These are phyloP conservation scores for Arxiozyma telluris DNA, from an alignment of 1,139 yeast genomes.

Conservation along the genomic window DNA sequence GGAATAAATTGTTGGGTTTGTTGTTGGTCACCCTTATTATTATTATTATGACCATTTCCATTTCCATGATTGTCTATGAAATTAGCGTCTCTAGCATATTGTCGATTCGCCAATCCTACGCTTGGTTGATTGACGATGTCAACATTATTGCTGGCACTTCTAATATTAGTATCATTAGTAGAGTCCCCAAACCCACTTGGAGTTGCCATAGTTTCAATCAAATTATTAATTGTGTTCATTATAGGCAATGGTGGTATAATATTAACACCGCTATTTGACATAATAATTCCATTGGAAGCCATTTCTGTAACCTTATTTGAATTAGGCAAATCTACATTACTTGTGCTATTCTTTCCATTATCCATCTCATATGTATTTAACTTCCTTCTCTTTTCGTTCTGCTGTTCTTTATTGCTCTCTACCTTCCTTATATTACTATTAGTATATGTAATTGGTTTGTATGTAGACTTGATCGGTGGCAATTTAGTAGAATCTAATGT, in stretches of 20 bases:
- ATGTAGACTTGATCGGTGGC: constrained; percentile 26
- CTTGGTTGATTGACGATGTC: constrained; percentile 8
- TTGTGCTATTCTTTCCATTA: not conserved
- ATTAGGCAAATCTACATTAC: not conserved
- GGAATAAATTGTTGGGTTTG: not conserved
- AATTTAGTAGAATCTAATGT: constrained; percentile 14
- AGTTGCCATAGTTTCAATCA: constrained; percentile 4
- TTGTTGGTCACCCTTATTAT: not conserved
- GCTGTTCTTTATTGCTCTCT: constrained; percentile 8
- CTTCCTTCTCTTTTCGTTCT: constrained; percentile 20
- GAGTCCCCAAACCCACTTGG: constrained; percentile 1
- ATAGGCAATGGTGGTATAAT: constrained; percentile 3
- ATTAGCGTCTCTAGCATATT: not conserved
- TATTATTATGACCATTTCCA: not conserved
- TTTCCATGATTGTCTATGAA: not conserved
- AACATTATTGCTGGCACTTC: constrained; percentile 5
- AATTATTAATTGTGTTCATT: constrained; percentile 2
- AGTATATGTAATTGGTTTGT: constrained; percentile 30
- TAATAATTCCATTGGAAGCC: constrained; percentile 1
- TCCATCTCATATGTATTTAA: constrained; percentile 3
- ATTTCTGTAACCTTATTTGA: not conserved
- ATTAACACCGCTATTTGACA: not conserved
- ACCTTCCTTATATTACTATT: constrained; percentile 24
- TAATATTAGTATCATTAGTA: not conserved
- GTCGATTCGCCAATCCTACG: not conserved